phyloP scores from a whole-genome alignment of 2,329 filamentous ascomycete genomes.

The Teratosphaeria epicoccoides region DNA sequence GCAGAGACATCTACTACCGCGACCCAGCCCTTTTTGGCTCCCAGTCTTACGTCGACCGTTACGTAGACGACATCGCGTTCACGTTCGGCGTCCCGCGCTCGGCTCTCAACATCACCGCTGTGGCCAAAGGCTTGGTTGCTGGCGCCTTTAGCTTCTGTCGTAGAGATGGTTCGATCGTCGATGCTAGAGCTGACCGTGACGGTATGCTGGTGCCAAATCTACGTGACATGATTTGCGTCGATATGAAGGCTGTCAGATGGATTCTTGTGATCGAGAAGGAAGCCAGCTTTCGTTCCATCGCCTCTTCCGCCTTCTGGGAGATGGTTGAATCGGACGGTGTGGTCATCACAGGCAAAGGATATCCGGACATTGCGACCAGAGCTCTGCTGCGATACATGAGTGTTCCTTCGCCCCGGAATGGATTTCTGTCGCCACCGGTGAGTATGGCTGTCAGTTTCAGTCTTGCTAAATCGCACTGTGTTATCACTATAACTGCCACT shows the following conservation, averaged over 20 bases:
- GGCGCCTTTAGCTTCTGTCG: conserved; percentile 46
- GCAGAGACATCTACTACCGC: conserved; percentile 70
- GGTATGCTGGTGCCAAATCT: conserved; percentile 51
- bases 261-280: conserved; percentile 72
- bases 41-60: conserved; percentile 57
- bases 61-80: conserved; percentile 63
- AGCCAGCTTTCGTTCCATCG: conserved; percentile 63
- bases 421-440: conserved; percentile 30
- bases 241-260: conserved; percentile 47
- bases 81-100: conserved; percentile 56
- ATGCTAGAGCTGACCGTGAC: conserved; percentile 35
- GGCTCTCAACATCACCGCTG: conserved; percentile 61
- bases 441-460: too few species aligned
- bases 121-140: conserved; percentile 59
- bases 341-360: conserved; percentile 70
- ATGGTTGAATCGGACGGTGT: conserved; percentile 46
- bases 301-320: conserved; percentile 46
- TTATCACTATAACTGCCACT: not conserved
- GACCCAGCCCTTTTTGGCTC: conserved; percentile 60
- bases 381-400: conserved; percentile 51
- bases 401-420: conserved; percentile 35
- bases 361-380: conserved; percentile 63
- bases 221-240: conserved; percentile 39
- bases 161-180: conserved; percentile 33
- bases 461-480: not conserved